Conservation (phyloP, 805 yeast genomes). For the Candida xiaguanensis region DNA sequence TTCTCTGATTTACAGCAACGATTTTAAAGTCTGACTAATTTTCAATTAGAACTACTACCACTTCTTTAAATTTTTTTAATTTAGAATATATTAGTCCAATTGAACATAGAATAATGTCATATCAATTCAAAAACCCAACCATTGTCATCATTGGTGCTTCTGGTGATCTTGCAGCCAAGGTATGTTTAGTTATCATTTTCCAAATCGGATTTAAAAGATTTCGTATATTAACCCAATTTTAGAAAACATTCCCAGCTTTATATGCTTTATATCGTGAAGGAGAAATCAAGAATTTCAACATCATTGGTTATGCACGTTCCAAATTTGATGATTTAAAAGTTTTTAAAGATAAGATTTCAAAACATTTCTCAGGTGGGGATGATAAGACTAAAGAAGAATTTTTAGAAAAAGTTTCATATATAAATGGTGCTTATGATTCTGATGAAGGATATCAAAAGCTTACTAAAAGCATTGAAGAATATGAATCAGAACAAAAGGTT, state of each 20-base stretch:
- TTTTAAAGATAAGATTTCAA: conserved; percentile 61
- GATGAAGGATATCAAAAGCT: conserved; percentile 69
- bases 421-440: conserved; percentile 75
- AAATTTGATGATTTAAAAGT: conserved; percentile 55
- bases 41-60: background rate
- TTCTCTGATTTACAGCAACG: background rate
- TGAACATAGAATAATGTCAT: background rate
- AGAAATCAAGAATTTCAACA: conserved; percentile 59
- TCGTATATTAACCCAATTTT: too few species aligned
- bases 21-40: background rate
- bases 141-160: conserved; percentile 91
- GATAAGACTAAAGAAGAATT: conserved; percentile 53
- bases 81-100: too few species aligned
- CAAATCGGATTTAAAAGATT: too few species aligned
- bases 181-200: too few species aligned
- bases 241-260: conserved; percentile 88
- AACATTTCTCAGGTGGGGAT: conserved; percentile 53
- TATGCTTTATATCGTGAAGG: conserved; percentile 70
- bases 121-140: conserved; percentile 14
- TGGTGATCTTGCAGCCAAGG: conserved; percentile 65
- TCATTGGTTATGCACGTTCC: conserved; percentile 92
- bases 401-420: conserved; percentile 61
- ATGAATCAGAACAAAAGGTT: conserved; percentile 50
- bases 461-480: conserved; percentile 49
- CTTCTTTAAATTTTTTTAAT: too few species aligned